Evolutionary conservation across 2,329 filamentous ascomycete species (phyloP).

Genomic region (Huntiella moniliformis): DNA sequence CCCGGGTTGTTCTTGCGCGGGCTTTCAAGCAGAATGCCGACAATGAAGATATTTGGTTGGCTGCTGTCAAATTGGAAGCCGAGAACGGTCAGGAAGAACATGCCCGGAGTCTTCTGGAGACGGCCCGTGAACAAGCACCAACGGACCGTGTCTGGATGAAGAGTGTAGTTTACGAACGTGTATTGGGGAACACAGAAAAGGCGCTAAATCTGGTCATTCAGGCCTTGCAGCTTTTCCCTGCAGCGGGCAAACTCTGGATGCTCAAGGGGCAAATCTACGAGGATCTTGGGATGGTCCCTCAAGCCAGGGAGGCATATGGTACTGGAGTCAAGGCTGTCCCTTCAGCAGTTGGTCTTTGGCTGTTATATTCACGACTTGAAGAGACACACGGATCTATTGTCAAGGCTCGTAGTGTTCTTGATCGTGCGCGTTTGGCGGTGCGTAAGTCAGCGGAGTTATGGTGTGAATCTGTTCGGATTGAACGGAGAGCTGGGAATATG

Average conservation of each 20-base stretch:
- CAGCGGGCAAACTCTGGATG: conserved; percentile 84
- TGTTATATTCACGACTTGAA: conserved; percentile 74
- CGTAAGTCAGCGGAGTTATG: conserved; percentile 73
- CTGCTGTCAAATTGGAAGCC: conserved; percentile 88
- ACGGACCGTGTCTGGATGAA: conserved; percentile 97
- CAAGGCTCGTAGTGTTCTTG: conserved; percentile 84
- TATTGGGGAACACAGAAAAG: conserved; percentile 57
- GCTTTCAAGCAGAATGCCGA: conserved; percentile 92
- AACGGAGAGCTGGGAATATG: conserved; percentile 68
- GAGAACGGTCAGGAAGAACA: conserved; percentile 70
- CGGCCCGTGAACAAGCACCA: conserved; percentile 71
- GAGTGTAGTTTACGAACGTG: conserved; percentile 80
- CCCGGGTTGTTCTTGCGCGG: conserved; percentile 64
- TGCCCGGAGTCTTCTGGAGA: conserved; percentile 62
- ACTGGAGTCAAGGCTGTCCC: conserved; percentile 77
- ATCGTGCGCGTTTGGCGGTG: conserved; percentile 72
- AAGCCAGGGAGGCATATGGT: conserved; percentile 77
- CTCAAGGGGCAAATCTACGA: conserved; percentile 98
- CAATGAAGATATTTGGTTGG: conserved; percentile 95
- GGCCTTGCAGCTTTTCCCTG: conserved; percentile 70
- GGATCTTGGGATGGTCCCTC: conserved; percentile 54
- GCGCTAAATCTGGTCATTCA: conserved; percentile 78
- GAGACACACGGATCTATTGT: conserved; percentile 68
- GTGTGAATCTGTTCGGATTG: conserved; percentile 84
- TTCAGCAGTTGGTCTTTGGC: conserved; percentile 70